Evolutionary conservation across 768 basidiomycete genomes (phyloP), one percentile per base, ranked within the genome.

Genomic region (Polyporus arcularius): DNA sequence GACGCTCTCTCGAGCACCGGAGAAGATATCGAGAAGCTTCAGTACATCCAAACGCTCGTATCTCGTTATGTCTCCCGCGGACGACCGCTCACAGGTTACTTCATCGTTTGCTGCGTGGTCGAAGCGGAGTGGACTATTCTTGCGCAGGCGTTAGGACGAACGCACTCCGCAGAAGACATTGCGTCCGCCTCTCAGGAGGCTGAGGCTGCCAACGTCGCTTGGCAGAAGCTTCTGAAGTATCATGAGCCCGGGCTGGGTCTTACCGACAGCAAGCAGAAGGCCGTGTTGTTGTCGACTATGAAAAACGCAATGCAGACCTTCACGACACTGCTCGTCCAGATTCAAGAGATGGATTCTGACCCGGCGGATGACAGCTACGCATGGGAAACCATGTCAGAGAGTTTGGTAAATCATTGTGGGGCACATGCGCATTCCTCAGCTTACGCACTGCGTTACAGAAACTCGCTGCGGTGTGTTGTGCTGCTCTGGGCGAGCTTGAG

Each of bases 321-420:
- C 70, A 83, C 82, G 9, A 90, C 93, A 63, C 80, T 95, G 40
- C 78, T 91, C 39, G 75, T 81, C 5, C 92, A 94, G 70, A 88
- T 94, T 53, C 85, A 92, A 69, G 90, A 89, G 62, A 86, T 94
- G 85, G 91, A 93, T 14, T 76, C 79, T 4, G 89, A 92, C 60
- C 92, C 90, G 12, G 82, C 88, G 0, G 67, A 88, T 38, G 93
- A 95, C 70, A 91, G 89, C n/a, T 95, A 94, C 73, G 86, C 90
- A 53, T 94, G 89, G 88, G 93, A 95, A 70, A 94, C 93, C 0
- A 88, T 95, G 87, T 91, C 93, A 10, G 93, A 95, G 70, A 90
- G 89, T 65, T 73, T 95, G 80, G 93, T 92, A 66, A 50, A 84
- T 73, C 18, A 4, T 3, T 2, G 9, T 26, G 28, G 10, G 8